Conservation (phyloP, 495 filamentous ascomycete genomes). For the Geoglossum glabrum region DNA sequence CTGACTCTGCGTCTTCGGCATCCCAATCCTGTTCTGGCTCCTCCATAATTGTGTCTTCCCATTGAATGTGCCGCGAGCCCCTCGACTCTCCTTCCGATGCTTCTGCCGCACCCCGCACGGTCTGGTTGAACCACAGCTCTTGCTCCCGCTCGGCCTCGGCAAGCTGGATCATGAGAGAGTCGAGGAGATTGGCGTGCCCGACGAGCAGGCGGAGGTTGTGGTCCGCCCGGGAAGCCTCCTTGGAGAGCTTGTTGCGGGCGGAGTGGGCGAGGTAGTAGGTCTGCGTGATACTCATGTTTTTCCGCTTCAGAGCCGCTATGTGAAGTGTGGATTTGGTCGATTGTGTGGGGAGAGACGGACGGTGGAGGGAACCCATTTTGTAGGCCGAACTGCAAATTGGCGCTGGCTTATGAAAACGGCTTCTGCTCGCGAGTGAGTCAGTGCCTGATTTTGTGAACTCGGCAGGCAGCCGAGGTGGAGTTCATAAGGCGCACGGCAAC, state of each 20-base stretch:
- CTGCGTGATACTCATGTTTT: constrained; percentile 90
- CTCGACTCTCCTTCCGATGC: constrained; percentile 31
- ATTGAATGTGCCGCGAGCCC: constrained; percentile 65
- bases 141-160: constrained; percentile 88
- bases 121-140: constrained; percentile 95
- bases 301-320: constrained; percentile 23
- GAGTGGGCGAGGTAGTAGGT: constrained; percentile 96
- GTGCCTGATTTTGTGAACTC: too few species aligned
- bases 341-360: neutral
- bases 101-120: constrained; percentile 52
- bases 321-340: neutral
- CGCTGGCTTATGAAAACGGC: too few species aligned
- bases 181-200: constrained; percentile 93
- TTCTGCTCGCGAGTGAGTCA: too few species aligned
- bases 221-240: constrained; percentile 71
- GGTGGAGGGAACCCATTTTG: neutral
- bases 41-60: constrained; percentile 62
- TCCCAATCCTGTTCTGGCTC: constrained; percentile 29
- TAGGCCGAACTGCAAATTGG: neutral
- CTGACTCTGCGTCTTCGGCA: constrained; percentile 4
- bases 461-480: too few species aligned
- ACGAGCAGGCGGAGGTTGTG: constrained; percentile 90
- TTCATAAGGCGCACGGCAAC: too few species aligned
- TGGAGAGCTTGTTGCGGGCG: constrained; percentile 84
- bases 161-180: constrained; percentile 87